Base-by-base conservation (phyloP, 768 basidiomycete species). In the Calocybe cyanea region DNA sequence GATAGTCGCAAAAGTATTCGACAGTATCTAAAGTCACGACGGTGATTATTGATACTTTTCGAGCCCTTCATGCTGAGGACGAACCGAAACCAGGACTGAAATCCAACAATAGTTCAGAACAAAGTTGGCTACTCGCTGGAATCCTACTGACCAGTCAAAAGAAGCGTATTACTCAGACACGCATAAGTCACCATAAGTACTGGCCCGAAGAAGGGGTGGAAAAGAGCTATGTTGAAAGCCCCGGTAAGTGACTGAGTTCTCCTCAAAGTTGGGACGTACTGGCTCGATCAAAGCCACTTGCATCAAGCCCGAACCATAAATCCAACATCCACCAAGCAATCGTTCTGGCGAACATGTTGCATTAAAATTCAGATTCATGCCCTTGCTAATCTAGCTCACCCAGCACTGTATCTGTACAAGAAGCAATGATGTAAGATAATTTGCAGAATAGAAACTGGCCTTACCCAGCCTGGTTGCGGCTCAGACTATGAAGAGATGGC, bases 261-360 rank as follows among this genome's bases (percentile, higher is more conserved):
- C 3, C 2, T 21, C 24, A 15, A 43, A 18, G 17, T 42, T 2
- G 6, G 18, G 19, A 77, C 87, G 57, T 48, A 91, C 92, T 76
- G 18, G 93, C 80, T 57, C 72, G 73, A 52, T 89, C 80, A 57
- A 98, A 96, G 3, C 94, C 94, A 38, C 74, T 81, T 0, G 92
- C 91, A 64, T 97, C 95, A 5, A 98, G 75, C n/a, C 95, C 95
- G 58, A 98, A 97, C 79, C 81, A 91, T 8, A 93, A 63, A 58
- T 94, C 89, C 18, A 94, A 74, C 83, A 96, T 89, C 91, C 92
- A 95, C 92, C 92, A 96, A 0, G 85, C 82, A 43, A 94, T 90
- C n/a, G 55, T 53, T 6, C 64, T 64, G 30, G 36, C 32, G 45
- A 38, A 42, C 10, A 21, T 33, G 30, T 32, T 48, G 36, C 45